Percentiles rank a stretch among this genome's conserved stretches.
Evolutionary conservation across 257 asterid species (phyloP).

Genomic region (Agastache rugosa): DNA sequence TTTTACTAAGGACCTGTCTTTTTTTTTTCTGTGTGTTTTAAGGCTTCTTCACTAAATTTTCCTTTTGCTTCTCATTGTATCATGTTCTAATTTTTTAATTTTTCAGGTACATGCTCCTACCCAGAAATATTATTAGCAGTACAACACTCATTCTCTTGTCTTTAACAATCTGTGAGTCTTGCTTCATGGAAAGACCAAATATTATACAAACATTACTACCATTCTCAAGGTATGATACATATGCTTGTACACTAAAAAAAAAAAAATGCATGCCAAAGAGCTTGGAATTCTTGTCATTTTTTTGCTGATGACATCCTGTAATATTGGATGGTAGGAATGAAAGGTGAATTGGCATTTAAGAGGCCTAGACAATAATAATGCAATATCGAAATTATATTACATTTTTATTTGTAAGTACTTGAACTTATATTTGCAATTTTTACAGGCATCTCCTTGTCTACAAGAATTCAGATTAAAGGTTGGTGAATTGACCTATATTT

Average conservation of each 20-base stretch:
- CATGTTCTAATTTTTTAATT: conserved; percentile 29
- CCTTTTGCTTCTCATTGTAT: conserved; percentile 19
- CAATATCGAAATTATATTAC: neutral
- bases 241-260: conserved; percentile 30
- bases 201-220: conserved; percentile 57
- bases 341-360: neutral
- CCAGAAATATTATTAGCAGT: conserved; percentile 46
- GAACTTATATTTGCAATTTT: too few species aligned
- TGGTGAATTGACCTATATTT: too few species aligned
- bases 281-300: conserved; percentile 9
- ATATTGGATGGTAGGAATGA: conserved; percentile 14
- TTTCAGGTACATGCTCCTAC: conserved; percentile 66
- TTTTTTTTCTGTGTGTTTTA: too few species aligned
- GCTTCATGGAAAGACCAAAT: conserved; percentile 73
- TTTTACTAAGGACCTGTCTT: too few species aligned
- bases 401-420: too few species aligned
- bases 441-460: too few species aligned
- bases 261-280: conserved; percentile 12
- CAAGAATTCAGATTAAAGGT: too few species aligned
- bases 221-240: conserved; percentile 60
- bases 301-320: conserved; percentile 12
- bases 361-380: conserved; percentile 19
- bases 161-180: conserved; percentile 66
- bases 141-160: conserved; percentile 46
- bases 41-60: conserved; percentile 7